Evolutionary conservation across 345 rosid species (phyloP).

Genomic region (Rhizophora apiculata): DNA sequence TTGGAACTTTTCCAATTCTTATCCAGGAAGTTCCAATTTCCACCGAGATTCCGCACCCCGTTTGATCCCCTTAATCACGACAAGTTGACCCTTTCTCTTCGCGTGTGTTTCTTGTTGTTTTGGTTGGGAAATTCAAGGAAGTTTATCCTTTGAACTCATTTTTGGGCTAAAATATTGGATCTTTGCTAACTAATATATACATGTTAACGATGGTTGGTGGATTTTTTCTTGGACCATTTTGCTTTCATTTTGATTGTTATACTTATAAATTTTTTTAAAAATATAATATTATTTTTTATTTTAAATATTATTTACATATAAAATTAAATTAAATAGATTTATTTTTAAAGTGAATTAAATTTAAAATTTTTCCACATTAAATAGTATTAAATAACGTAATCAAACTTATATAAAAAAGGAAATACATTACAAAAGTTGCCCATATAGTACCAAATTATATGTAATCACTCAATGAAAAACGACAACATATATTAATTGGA

Average conservation of each 20-base stretch:
- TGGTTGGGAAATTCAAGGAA: conserved; percentile 10
- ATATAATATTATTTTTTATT: too few relatives aligned
- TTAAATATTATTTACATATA: too few relatives aligned
- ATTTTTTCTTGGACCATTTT: not conserved
- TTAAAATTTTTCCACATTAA: too few relatives aligned
- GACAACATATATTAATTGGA: too few relatives aligned
- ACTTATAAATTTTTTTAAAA: too few relatives aligned
- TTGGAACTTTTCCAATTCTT: not conserved
- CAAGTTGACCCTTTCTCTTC: not conserved
- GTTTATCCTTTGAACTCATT: conserved; percentile 11
- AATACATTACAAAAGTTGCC: too few relatives aligned
- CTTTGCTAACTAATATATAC: conserved; percentile 1
- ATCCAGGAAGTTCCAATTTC: not conserved
- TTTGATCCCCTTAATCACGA: not conserved
- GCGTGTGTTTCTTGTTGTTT: not conserved
- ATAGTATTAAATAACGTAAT: not conserved
- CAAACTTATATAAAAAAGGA: not conserved
- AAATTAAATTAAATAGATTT: too few relatives aligned
- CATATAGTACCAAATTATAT: too few relatives aligned
- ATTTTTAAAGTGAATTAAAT: too few relatives aligned
- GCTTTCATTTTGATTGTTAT: too few relatives aligned
- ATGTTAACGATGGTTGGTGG: not conserved
- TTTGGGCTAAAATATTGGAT: conserved; percentile 13
- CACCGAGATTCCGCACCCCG: not conserved
- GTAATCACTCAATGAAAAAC: too few relatives aligned